Base-by-base conservation (phyloP, 352 stramenopile species). In the Phytophthora tentaculata region DNA sequence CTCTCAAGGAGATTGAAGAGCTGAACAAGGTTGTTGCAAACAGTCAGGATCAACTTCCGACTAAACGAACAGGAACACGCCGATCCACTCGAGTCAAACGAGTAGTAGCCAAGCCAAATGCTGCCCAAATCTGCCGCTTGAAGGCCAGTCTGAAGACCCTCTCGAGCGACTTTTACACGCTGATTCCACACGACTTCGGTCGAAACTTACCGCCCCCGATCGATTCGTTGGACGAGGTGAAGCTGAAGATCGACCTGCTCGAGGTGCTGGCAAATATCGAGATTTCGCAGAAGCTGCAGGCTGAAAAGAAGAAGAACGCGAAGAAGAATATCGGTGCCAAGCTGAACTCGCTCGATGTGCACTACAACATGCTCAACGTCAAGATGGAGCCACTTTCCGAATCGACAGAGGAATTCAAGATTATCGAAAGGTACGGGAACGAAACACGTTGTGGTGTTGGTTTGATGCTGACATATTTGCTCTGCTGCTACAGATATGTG, bases 111-210 rank as follows among this genome's bases (percentile, higher is more conserved):
- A 76, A 71, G 28, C 58, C 66, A 20, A 75, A 70, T 63, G 57
- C 76, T 28, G 44, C 66, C 14, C 59, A 79, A 35, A 69, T 84
- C 13, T 66, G 74, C 55, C 71, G 73, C 28, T 67, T 85, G 13
- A 90, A 88, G 56, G 67, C 26, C 3, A 73, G 81, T 20, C 63
- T 92, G 6, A 92, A 91, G 52, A 39, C 73, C 19, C 67, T 90
- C 0, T 83, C 80, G 9, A 90, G 75, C 45, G 77, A 86, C 10
- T 91, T 92, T 51, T 92, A 92, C 72, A 84, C 82, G 26, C 44
- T 92, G 28, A 88, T 92, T 45, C 84, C 84, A 12, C 84, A 92
- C 51, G 77, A 92, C 28, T 90, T 91, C 63, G 82, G 84, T 0
- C 74, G 80, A 19, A 68, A 73, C 16, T 51, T 90, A 26, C 84